Base-by-base conservation (phyloP, 2,329 filamentous ascomycete species). In the Ascosphaera aggregata region DNA sequence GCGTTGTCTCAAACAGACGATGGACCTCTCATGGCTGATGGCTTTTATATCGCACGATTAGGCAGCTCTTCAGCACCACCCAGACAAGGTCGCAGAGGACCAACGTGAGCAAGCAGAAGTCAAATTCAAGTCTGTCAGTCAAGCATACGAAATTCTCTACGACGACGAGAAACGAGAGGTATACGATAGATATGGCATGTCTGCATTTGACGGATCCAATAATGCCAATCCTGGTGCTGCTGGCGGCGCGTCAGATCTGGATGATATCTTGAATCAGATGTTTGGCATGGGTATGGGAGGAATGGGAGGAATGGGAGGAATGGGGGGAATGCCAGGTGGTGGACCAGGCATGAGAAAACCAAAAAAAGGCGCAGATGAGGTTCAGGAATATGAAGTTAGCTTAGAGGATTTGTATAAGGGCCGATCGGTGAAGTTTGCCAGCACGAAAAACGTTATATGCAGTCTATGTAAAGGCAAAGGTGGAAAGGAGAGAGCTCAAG, bases 331-430 rank as follows among this genome's bases (percentile, higher is more conserved):
- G 46, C 55, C 53, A 18, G 49, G 52, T 16, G 54, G 51, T 24
- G 65, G 67, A 2, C 71, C 22, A 13, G 22, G 22, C 22, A 27
- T 27, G 24, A 46, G 46, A 38, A 50, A 48, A 42, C 53, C 54
- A 4, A 66, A 76, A 43, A 78, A 74, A 49, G 84, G 86, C 36
- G 73, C 70, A 39, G 76, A 85, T 47, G 86, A 94, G 57, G 77
- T 92, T 54, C 81, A 92, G 51, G 72, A 81, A 49, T 95, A 98
- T 60, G 76, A 84, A 54, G 80, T 95, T 42, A 79, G 74, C 2
- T 62, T 98, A 43, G 89, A 95, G 56, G 89, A 98, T 58, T 67
- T 98, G 22, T 98, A 95, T 69, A 94, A 92, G 62, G 89, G 89
- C 51, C 94, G 95, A 67, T 94, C 89, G 1, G 89, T 92, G 53